A percentile compares a stretch with the other conserved stretches of the same genome.
phyloP scores from a whole-genome alignment of 2,329 filamentous ascomycete species.

The Ploettnerulaceae sp. region DNA sequence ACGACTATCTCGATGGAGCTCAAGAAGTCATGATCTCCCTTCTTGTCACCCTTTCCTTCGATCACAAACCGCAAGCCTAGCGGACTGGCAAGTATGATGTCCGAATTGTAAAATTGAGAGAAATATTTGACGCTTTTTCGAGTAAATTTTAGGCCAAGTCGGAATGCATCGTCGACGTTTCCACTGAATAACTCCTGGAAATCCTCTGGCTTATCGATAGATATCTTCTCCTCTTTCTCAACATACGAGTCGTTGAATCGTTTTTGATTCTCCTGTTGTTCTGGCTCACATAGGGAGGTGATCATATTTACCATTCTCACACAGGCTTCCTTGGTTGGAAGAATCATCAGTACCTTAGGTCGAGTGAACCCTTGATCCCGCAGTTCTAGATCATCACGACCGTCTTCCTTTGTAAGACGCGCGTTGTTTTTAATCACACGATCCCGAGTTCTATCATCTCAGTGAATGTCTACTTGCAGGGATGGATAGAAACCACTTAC shows the following conservation, averaged over 20 bases:
- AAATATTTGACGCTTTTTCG: constrained; percentile 95
- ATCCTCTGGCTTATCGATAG: constrained; percentile 73
- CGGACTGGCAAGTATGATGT: constrained; percentile 88
- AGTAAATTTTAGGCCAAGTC: constrained; percentile 93
- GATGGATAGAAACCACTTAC: constrained; percentile 37
- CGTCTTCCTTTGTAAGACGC: constrained; percentile 63
- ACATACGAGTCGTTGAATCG: constrained; percentile 83
- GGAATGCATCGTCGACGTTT: constrained; percentile 96
- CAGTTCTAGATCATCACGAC: constrained; percentile 63
- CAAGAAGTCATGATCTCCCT: constrained; percentile 80
- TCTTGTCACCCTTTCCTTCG: constrained; percentile 64
- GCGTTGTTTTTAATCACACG: constrained; percentile 89
- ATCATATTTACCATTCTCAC: constrained; percentile 74
- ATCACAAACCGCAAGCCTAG: constrained; percentile 88
- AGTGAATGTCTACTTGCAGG: constrained; percentile 17
- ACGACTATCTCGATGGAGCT: constrained; percentile 89
- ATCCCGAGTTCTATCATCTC: constrained; percentile 64
- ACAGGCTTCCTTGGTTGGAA: constrained; percentile 85
- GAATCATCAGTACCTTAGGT: constrained; percentile 84
- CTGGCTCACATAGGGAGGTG: constrained; percentile 68
- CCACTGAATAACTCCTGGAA: constrained; percentile 87
- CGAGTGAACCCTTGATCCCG: constrained; percentile 94
- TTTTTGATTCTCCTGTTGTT: constrained; percentile 93
- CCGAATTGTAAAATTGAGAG: constrained; percentile 91
- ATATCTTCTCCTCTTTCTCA: constrained; percentile 62